A percentile compares a stretch with the other conserved stretches of the same genome.
Evolutionary conservation across 1,284 basidiomycete species (phyloP).

Genomic region (Xerocomus nothofagi): DNA sequence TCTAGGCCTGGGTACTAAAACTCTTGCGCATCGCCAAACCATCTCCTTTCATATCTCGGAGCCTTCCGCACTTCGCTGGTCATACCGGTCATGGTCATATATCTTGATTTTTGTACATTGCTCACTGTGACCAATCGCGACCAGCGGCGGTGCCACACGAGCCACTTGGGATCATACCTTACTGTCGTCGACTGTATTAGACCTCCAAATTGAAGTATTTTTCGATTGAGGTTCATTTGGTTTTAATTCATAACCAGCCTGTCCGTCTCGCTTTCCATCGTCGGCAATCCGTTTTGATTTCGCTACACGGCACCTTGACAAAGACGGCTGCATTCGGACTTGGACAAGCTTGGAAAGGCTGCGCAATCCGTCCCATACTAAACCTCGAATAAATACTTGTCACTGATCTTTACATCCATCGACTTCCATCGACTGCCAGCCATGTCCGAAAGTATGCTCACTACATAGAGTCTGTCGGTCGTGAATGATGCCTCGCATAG

Average conservation of each 20-base stretch:
- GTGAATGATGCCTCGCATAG: conserved; percentile 7
- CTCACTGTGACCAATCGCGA: neutral
- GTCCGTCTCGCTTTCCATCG: too few relatives aligned
- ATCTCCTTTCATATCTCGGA: too few relatives aligned
- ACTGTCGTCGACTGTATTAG: too few relatives aligned
- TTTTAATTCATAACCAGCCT: too few relatives aligned
- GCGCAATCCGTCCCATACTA: neutral
- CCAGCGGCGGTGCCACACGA: too few relatives aligned
- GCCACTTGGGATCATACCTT: too few relatives aligned
- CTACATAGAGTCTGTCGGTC: neutral
- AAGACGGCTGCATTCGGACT: neutral
- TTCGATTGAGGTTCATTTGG: too few relatives aligned
- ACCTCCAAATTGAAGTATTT: too few relatives aligned
- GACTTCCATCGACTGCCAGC: neutral
- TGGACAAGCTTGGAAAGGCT: neutral
- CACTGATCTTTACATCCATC: neutral
- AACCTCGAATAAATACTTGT: neutral
- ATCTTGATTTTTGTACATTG: neutral
- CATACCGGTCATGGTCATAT: too few relatives aligned
- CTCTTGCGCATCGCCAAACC: neutral
- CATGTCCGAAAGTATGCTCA: conserved; percentile 24
- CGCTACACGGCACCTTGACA: neutral
- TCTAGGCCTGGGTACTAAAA: neutral
- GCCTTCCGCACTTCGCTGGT: too few relatives aligned
- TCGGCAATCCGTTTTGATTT: too few relatives aligned